Conservation (phyloP, 176 grass and related monocot species). For the Poa pratensis region DNA sequence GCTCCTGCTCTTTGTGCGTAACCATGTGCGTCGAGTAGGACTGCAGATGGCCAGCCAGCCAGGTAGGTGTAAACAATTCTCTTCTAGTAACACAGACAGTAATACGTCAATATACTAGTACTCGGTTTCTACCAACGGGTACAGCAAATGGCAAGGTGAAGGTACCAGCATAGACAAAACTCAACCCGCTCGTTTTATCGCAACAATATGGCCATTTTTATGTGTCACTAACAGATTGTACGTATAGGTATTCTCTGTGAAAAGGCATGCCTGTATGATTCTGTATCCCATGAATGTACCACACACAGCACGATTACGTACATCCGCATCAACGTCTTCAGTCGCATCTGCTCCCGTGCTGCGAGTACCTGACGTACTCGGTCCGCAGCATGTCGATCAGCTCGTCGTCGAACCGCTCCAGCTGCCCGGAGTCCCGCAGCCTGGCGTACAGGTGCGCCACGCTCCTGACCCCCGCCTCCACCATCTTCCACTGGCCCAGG, state of each 20-base stretch:
- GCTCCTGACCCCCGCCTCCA: constrained; percentile 46
- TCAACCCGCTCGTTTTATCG: too few species aligned
- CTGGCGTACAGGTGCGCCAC: constrained; percentile 67
- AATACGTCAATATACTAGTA: too few species aligned
- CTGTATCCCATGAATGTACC: background rate
- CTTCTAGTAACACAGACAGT: background rate
- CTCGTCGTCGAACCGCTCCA: constrained; percentile 68
- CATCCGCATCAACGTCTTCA: background rate
- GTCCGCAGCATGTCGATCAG: constrained; percentile 68
- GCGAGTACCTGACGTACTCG: constrained; percentile 55
- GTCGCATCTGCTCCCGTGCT: background rate
- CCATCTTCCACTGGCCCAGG: constrained; percentile 67
- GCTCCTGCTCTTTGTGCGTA: background rate
- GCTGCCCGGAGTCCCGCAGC: constrained; percentile 56
- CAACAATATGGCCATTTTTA: background rate
- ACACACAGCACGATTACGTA: background rate
- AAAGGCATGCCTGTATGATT: too few species aligned
- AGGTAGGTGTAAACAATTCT: background rate
- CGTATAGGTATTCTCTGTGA: background rate
- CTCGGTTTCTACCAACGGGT: too few species aligned
- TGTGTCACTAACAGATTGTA: background rate
- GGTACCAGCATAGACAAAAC: too few species aligned
- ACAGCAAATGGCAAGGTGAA: too few species aligned
- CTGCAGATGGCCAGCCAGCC: background rate
- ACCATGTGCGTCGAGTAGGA: background rate